phyloP scores from a whole-genome alignment of 129 eudicot species.

The Flaveria brownii region DNA sequence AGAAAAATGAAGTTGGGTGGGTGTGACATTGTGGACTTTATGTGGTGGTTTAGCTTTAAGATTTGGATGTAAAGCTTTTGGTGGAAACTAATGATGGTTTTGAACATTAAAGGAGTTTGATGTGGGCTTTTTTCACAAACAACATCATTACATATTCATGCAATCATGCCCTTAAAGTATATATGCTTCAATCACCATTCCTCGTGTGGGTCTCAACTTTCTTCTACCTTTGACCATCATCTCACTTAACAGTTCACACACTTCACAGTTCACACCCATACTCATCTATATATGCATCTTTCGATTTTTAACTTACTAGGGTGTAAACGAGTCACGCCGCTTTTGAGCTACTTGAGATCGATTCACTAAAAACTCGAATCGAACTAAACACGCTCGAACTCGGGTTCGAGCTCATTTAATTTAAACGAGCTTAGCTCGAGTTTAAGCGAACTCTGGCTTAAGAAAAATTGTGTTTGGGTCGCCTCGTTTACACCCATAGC shows the following conservation, averaged over 20 bases:
- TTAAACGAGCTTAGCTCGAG: too few relatives aligned
- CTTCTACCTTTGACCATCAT: constrained; percentile 41
- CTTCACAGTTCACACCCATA: constrained; percentile 1
- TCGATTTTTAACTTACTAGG: neutral
- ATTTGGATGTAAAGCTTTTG: constrained; percentile 35
- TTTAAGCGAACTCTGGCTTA: too few relatives aligned
- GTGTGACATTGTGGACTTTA: constrained; percentile 36
- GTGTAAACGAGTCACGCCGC: too few relatives aligned
- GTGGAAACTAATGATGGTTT: constrained; percentile 43
- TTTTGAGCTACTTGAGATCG: too few relatives aligned
- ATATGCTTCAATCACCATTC: constrained; percentile 44
- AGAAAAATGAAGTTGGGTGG: constrained; percentile 26
- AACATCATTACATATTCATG: constrained; percentile 43
- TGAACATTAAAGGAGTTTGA: constrained; percentile 32
- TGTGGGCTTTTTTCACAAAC: constrained; percentile 42
- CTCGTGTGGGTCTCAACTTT: constrained; percentile 49
- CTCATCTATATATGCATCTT: constrained; percentile 12
- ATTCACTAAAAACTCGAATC: too few relatives aligned
- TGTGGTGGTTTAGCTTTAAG: constrained; percentile 41
- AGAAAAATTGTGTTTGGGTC: too few relatives aligned
- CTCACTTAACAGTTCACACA: constrained; percentile 21
- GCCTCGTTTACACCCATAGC: too few relatives aligned
- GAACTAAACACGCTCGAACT: too few relatives aligned
- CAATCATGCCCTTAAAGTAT: constrained; percentile 38
- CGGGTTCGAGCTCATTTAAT: too few relatives aligned